Evolutionary conservation across 2,329 filamentous ascomycete genomes (phyloP), one percentile per base, ranked within the genome.

Genomic region (Sordariomycetes sp.): DNA sequence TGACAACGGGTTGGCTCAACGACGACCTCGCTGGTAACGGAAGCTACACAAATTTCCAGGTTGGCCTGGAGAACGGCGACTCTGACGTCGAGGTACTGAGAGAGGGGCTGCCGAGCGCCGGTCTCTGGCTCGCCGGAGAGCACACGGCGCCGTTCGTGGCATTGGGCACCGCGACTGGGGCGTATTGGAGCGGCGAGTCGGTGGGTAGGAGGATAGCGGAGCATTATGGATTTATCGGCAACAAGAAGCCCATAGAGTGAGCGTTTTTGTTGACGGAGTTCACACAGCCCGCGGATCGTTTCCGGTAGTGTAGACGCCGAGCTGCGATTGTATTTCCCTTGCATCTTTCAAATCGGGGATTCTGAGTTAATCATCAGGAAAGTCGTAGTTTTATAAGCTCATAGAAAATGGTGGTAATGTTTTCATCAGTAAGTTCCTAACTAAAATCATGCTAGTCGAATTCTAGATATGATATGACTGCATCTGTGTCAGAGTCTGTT

Each of bases 131-230:
- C 62, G 90, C 90, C 0, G 90, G 90, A 0, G 90, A 96, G 71
- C 90, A 96, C 71, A 95, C 90, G 24, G 86, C 89, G 57, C 90
- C 91, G 4, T 95, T 96, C 72, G 84, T 95, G 32, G 90, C 88
- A 12, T 69, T 96, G 60, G 92, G 91, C 0, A 96, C 91, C 4
- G 87, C 86, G 13, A 95, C 90, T 0, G 92, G 92, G 0, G 92
- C 92, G 12, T 96, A 90, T 68, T 95, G 89, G 89, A 90, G 87
- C 67, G 91, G 91, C 1, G 89, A 95, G 72, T 80, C 78, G 22
- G 87, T 90, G 36, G 90, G 79, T 1, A 78, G 75, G 67, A 80
- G 84, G 65, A 80, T 90, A 59, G 72, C 74, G 1, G 74, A 77
- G 64, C 74, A 70, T 8, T 85, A 85, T 66, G 77, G 72, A 4